Evolutionary conservation across 345 rosid genomes (phyloP).

Genomic region (Odontarrhena argentea): DNA sequence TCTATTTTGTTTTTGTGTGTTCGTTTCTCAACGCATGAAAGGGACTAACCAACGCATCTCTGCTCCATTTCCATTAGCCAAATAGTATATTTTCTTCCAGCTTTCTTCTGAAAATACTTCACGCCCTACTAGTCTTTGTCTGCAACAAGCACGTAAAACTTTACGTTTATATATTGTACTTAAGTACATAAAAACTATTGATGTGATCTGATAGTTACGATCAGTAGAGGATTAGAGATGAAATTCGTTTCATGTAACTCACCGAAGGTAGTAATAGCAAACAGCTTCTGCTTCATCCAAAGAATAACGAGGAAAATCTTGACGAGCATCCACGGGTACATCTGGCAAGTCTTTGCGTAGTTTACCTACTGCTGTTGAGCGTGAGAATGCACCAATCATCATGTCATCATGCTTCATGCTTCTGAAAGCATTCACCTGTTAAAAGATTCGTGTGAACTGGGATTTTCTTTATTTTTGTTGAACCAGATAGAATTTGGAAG

Average conservation of each 20-base stretch:
- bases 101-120: slow-evolving; percentile 81
- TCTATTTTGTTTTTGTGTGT: slow-evolving; percentile 27
- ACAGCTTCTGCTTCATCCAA: slow-evolving; percentile 87
- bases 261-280: slow-evolving; percentile 94
- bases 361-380: slow-evolving; percentile 95
- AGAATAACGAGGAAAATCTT: slow-evolving; percentile 63
- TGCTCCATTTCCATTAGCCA: slow-evolving; percentile 87
- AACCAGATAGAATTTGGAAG: slow-evolving; percentile 4
- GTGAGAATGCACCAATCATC: slow-evolving; percentile 97
- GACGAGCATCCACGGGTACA: slow-evolving; percentile 82
- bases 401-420: slow-evolving; percentile 87
- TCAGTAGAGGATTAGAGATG: not conserved
- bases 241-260: slow-evolving; percentile 31
- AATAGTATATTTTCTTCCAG: slow-evolving; percentile 79
- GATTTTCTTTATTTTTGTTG: not conserved
- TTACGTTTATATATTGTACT: not conserved
- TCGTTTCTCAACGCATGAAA: slow-evolving; percentile 58
- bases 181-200: not conserved
- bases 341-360: slow-evolving; percentile 87
- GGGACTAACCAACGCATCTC: slow-evolving; percentile 84
- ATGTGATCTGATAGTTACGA: slow-evolving; percentile 17
- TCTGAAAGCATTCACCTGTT: slow-evolving; percentile 92
- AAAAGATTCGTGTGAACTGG: slow-evolving; percentile 21
- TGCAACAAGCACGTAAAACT: slow-evolving; percentile 33
- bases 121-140: slow-evolving; percentile 79